phyloP scores from a whole-genome alignment of 2,329 filamentous ascomycete species.

The Epichloe brachyelytri region DNA sequence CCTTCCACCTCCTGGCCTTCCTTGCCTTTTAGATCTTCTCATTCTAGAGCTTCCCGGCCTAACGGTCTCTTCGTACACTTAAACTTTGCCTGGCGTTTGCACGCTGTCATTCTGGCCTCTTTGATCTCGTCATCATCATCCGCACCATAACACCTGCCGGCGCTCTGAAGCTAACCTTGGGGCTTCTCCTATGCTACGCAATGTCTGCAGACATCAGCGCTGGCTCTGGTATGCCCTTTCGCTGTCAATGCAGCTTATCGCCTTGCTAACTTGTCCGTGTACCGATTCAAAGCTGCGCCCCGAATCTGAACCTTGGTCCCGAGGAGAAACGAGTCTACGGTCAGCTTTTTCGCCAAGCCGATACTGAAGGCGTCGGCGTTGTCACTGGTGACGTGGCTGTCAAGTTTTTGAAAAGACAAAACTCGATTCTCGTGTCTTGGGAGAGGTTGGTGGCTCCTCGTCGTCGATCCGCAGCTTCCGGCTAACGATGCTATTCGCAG shows the following conservation, averaged over 20 bases:
- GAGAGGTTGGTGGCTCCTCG: constrained; percentile 50
- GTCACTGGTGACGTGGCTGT: constrained; percentile 94
- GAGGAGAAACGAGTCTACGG: constrained; percentile 93
- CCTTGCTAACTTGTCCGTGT: constrained; percentile 6
- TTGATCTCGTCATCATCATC: neutral
- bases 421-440: constrained; percentile 71
- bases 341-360: constrained; percentile 85
- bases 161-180: neutral
- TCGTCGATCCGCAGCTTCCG: neutral
- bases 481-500: constrained; percentile 29
- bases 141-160: neutral
- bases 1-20: neutral
- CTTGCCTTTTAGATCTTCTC: neutral
- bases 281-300: constrained; percentile 36
- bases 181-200: constrained; percentile 6
- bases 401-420: constrained; percentile 93
- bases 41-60: too few relatives aligned
- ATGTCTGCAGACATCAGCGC: constrained; percentile 14
- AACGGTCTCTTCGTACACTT: too few relatives aligned
- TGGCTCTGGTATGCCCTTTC: constrained; percentile 11
- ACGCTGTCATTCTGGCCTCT: too few relatives aligned
- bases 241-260: neutral
- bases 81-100: too few relatives aligned
- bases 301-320: constrained; percentile 70
- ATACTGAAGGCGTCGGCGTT: constrained; percentile 81